Conservation (phyloP, 257 asterid species). For the Scutellaria baicalensis region DNA sequence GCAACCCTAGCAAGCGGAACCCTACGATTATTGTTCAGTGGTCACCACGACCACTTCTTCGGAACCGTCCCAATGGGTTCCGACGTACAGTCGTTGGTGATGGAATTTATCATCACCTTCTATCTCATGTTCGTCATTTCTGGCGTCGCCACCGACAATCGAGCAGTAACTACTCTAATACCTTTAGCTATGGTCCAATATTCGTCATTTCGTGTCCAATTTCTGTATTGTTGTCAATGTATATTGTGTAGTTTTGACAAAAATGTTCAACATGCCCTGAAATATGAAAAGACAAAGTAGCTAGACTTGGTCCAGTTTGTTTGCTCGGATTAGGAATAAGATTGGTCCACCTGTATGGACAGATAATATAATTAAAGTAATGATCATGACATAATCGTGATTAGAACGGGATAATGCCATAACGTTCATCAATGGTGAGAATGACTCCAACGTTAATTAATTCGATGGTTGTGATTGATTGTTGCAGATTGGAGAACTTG, state of each 20-base stretch:
- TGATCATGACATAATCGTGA: conserved; percentile 5
- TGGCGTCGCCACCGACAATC: conserved; percentile 84
- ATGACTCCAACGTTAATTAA: background rate
- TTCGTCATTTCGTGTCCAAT: too few species aligned
- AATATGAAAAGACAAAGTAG: background rate
- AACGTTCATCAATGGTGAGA: background rate
- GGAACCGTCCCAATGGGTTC: conserved; percentile 68
- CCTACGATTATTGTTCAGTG: conserved; percentile 56
- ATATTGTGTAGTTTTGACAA: too few species aligned
- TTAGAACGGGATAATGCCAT: background rate
- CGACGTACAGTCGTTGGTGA: conserved; percentile 49
- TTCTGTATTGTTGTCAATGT: too few species aligned
- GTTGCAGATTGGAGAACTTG: conserved; percentile 85
- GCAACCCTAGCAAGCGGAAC: conserved; percentile 79
- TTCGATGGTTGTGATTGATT: background rate
- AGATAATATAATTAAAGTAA: background rate
- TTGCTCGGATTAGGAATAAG: background rate
- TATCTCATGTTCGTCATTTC: conserved; percentile 91
- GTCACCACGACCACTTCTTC: conserved; percentile 55
- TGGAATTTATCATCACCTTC: conserved; percentile 82
- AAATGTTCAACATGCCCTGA: background rate
- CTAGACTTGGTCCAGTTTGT: too few species aligned
- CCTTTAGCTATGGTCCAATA: background rate
- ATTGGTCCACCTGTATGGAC: background rate
- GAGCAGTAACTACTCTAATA: conserved; percentile 51